These are phyloP conservation scores for Verbena officinalis DNA, from an alignment of 257 asterid genomes.

Conservation along the genomic window DNA sequence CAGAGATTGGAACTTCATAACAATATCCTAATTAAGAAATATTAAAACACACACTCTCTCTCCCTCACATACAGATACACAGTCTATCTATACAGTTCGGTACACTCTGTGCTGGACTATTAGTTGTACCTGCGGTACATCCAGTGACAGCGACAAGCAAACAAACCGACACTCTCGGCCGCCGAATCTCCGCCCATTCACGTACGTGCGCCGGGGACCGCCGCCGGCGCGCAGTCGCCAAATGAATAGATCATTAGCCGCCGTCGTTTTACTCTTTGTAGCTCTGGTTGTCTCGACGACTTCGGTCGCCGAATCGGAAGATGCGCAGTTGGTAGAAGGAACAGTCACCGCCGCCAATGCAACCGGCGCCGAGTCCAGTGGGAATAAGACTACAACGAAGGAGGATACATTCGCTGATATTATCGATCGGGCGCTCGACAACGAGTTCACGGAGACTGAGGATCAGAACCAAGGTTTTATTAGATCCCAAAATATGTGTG, in stretches of 20 bases:
- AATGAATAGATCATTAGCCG: conserved; percentile 62
- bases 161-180: conserved; percentile 36
- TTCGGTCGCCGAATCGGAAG: conserved; percentile 41
- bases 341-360: conserved; percentile 30
- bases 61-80: too few species aligned
- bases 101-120: conserved; percentile 26
- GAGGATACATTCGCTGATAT: conserved; percentile 92
- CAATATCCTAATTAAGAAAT: background rate
- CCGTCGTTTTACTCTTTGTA: conserved; percentile 31
- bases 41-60: conserved; percentile 11
- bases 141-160: conserved; percentile 39
- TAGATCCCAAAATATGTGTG: conserved; percentile 45
- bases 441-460: conserved; percentile 90
- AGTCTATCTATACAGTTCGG: conserved; percentile 17
- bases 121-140: conserved; percentile 35
- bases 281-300: conserved; percentile 32
- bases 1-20: background rate
- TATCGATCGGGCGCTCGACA: conserved; percentile 94
- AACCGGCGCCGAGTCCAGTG: conserved; percentile 43
- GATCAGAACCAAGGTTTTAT: conserved; percentile 79
- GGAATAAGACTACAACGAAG: conserved; percentile 51
- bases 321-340: conserved; percentile 36
- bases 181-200: conserved; percentile 13
- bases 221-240: conserved; percentile 57
- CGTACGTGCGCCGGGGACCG: conserved; percentile 67